These are phyloP conservation scores for Naganishia albida DNA, from an alignment of 1,284 basidiomycete species.

Conservation along the genomic window DNA sequence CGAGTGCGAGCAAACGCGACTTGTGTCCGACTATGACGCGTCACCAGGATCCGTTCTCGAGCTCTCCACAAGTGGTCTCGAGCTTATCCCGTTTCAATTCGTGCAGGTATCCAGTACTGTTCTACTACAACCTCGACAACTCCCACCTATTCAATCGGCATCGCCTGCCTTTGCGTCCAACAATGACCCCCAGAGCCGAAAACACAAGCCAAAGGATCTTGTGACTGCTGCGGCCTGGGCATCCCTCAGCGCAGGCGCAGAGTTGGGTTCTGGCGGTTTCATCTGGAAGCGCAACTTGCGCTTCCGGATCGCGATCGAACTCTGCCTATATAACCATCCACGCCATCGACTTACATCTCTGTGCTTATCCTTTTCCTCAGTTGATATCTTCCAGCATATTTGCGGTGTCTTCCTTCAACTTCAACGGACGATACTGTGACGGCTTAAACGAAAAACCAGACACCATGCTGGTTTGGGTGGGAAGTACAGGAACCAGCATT, in stretches of 20 bases:
- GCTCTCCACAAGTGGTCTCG: neutral
- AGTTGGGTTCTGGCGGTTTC: neutral
- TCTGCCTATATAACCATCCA: neutral
- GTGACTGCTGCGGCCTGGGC: too few relatives aligned
- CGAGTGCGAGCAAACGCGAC: slow-evolving; percentile 1
- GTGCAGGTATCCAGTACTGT: too few relatives aligned
- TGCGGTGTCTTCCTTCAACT: slow-evolving; percentile 18
- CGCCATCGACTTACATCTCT: neutral
- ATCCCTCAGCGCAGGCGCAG: too few relatives aligned
- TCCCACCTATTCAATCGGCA: too few relatives aligned
- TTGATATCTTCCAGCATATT: slow-evolving; percentile 31
- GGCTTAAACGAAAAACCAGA: slow-evolving; percentile 29
- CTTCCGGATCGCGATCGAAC: neutral
- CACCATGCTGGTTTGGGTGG: slow-evolving; percentile 31
- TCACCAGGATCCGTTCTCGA: neutral
- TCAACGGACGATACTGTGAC: slow-evolving; percentile 27
- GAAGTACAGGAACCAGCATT: slow-evolving; percentile 27
- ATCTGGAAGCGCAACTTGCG: slow-evolving; percentile 13
- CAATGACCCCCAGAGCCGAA: neutral
- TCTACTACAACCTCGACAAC: neutral
- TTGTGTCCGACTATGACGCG: slow-evolving; percentile 2
- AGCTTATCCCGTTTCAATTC: too few relatives aligned
- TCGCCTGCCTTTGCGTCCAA: neutral
- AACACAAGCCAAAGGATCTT: neutral
- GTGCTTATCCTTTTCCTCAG: neutral